Evolutionary conservation across 768 basidiomycete species (phyloP).

Genomic region (Tricholoma terreum): DNA sequence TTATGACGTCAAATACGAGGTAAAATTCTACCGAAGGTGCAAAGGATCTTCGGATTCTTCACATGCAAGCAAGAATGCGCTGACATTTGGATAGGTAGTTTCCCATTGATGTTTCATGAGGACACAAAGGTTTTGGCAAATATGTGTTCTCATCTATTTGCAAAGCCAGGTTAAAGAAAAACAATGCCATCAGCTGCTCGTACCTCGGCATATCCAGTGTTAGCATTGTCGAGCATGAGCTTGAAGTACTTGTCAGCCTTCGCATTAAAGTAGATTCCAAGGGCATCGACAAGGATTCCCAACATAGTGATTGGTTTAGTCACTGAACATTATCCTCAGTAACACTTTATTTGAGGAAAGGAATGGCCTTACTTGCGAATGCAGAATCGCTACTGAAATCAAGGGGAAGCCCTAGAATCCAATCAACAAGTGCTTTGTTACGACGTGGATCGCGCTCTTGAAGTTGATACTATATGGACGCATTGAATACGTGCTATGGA

Average conservation of each 20-base stretch:
- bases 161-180: constrained; percentile 1
- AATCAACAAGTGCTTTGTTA: constrained; percentile 66
- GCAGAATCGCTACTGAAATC: constrained; percentile 86
- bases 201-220: constrained; percentile 86
- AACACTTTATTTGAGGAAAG: background rate
- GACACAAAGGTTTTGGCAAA: constrained; percentile 62
- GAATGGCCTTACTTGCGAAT: constrained; percentile 66
- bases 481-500: background rate
- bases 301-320: constrained; percentile 70
- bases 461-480: constrained; percentile 43
- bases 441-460: constrained; percentile 79
- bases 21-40: constrained; percentile 46
- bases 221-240: constrained; percentile 69
- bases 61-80: constrained; percentile 57
- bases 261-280: constrained; percentile 64
- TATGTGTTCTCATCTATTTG: constrained; percentile 60
- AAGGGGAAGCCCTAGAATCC: constrained; percentile 70
- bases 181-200: constrained; percentile 6
- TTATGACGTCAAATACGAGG: background rate
- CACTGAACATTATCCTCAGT: constrained; percentile 42
- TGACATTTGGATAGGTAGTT: constrained; percentile 58
- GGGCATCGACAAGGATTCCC: constrained; percentile 60
- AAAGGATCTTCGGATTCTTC: constrained; percentile 52
- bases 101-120: constrained; percentile 64
- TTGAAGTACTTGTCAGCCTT: constrained; percentile 67